Evolutionary conservation across 495 filamentous ascomycete genomes (phyloP).

Genomic region (Coniosporium apollinis): DNA sequence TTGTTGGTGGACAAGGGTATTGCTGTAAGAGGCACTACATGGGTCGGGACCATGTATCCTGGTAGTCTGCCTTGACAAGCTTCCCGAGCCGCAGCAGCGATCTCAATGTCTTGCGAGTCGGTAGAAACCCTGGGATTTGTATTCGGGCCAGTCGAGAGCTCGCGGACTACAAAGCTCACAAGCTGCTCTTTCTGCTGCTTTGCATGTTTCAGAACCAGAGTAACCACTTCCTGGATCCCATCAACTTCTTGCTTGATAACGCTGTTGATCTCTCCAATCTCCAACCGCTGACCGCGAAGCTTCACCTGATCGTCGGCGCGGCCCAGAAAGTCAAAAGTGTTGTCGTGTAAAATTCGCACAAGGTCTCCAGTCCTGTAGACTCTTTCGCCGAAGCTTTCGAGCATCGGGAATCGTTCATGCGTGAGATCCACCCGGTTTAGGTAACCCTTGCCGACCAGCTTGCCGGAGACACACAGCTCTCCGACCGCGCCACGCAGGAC

Average conservation of each 20-base stretch:
- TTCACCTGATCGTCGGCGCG: conserved; percentile 70
- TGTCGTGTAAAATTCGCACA: conserved; percentile 53
- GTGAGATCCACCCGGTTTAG: conserved; percentile 60
- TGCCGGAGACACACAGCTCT: conserved; percentile 75
- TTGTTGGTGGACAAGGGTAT: conserved; percentile 60
- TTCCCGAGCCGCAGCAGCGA: conserved; percentile 24
- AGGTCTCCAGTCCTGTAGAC: conserved; percentile 71
- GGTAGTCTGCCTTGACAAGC: conserved; percentile 45
- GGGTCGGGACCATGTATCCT: conserved; percentile 62
- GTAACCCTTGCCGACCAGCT: conserved; percentile 76
- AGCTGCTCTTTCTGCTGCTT: conserved; percentile 49
- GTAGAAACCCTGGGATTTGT: conserved; percentile 10
- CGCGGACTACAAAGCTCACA: conserved; percentile 45
- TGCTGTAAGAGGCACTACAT: conserved; percentile 43
- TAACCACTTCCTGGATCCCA: conserved; percentile 40
- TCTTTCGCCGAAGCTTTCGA: conserved; percentile 31
- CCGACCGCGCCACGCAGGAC: conserved; percentile 67
- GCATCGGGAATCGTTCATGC: conserved; percentile 39
- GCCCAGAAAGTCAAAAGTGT: conserved; percentile 55
- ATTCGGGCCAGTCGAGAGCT: background rate
- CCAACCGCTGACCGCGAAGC: conserved; percentile 58
- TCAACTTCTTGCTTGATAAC: conserved; percentile 34
- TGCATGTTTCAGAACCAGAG: conserved; percentile 46
- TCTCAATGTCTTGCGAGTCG: conserved; percentile 4
- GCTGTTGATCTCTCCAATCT: conserved; percentile 62